Base-by-base conservation (phyloP, 2,329 filamentous ascomycete species). In the Venturia aucupariae region DNA sequence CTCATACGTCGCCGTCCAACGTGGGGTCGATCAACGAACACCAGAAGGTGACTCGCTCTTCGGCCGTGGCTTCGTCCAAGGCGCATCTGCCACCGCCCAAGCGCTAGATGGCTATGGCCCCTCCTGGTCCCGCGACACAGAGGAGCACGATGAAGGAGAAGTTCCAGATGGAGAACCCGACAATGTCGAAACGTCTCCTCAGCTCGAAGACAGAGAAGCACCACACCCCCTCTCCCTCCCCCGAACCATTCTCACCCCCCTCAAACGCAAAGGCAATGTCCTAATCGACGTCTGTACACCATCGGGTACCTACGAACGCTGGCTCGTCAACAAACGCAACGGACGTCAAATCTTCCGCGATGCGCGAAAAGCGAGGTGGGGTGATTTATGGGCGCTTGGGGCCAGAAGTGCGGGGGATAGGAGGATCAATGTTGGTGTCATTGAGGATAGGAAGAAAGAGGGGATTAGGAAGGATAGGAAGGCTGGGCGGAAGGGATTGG, bases 311-410 rank as follows among this genome's bases (percentile, higher is more conserved):
- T 86, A 97, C 41, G 93, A 99, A 79, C 90, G 94, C 64, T 99
- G 94, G 94, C 94, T 89, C 0, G 88, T 99, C 0, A 90, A 93
- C 1, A 86, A 86, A 19, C 91, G 87, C 66, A 94, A 88, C 76
- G 88, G 87, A 74, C 87, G 84, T 70, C 86, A 89, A 70, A 92
- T 92, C 0, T 97, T 93, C 77, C 90, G 90, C 70, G 94, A 97
- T 73, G 94, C 94, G 42, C 86, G 94, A 67, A 99, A 99, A 77
- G 84, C 88, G 0, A 79, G 79, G 63, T 97, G 93, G 94, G 94
- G 94, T 46, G 94, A 97, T 73, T 80, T 97, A 11, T 99, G 94
- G 94, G 92, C 93, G 0, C 80, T 97, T 0, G 94, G 94, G 30
- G 61, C 61, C 4, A 55, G 46, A 10, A 51, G 41, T 10, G 13